Conservation (phyloP, 1,284 basidiomycete species). For the Abortiporus biennis region DNA sequence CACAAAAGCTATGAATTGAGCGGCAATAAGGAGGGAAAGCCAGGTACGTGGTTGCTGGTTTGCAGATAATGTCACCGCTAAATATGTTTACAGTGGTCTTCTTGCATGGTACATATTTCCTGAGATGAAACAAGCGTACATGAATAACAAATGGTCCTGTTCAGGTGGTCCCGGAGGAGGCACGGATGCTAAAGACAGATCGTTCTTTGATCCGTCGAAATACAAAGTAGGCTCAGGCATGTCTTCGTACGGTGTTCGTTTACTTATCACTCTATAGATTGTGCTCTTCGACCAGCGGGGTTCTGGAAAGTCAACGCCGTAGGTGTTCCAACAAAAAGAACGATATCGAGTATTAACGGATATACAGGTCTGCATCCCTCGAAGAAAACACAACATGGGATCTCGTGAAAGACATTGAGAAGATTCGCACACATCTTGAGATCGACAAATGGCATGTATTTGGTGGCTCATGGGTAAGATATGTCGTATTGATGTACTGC, state of each 20-base stretch:
- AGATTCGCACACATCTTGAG: slow-evolving; percentile 62
- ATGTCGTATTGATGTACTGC: not conserved
- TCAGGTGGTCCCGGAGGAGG: slow-evolving; percentile 76
- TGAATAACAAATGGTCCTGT: not conserved
- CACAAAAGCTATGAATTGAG: slow-evolving; percentile 70
- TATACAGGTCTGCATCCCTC: slow-evolving; percentile 57
- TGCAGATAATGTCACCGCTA: not conserved
- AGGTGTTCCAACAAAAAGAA: slow-evolving; percentile 18
- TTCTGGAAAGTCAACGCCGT: slow-evolving; percentile 82
- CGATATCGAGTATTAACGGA: not conserved
- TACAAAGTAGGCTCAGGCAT: slow-evolving; percentile 55
- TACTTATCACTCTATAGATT: slow-evolving; percentile 38
- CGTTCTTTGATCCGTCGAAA: slow-evolving; percentile 78
- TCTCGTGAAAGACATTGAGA: slow-evolving; percentile 87
- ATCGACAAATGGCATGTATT: slow-evolving; percentile 88
- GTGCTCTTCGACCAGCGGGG: slow-evolving; percentile 83
- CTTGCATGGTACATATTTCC: slow-evolving; percentile 53
- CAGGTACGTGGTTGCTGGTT: slow-evolving; percentile 42
- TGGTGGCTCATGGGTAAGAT: slow-evolving; percentile 80
- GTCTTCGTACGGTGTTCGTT: not conserved
- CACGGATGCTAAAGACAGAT: slow-evolving; percentile 56
- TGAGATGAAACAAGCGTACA: not conserved
- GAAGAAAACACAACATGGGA: slow-evolving; percentile 95
- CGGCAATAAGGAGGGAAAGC: slow-evolving; percentile 70
- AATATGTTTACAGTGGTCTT: slow-evolving; percentile 58